Base-by-base conservation (phyloP, 805 yeast genomes). In the Ogataea saltuana region DNA sequence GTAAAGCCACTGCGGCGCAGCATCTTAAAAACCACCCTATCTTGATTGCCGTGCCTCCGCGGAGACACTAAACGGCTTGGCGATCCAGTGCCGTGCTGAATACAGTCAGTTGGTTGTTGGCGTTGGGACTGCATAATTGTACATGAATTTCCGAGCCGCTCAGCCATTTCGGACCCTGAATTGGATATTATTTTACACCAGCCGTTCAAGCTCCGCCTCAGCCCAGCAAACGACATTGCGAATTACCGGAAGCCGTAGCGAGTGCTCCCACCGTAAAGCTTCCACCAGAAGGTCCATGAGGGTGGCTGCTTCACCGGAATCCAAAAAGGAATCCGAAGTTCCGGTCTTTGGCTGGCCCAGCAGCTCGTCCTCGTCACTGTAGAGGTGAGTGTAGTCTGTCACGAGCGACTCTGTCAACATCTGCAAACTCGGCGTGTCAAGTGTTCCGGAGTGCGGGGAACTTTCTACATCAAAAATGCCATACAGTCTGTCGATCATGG, bases 321-420 rank as follows among this genome's bases (percentile, higher is more conserved):
- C 35, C 6, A 20, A 13, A 6, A 6, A 5, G 28, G n/a, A 5
- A 5, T 12, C 16, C 12, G 9, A 13, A 9, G 10, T 21, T 7
- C 16, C 15, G 17, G 12, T 37, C 3, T 41, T 23, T 8, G 26
- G 40, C 7, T n/a, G n/a, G n/a, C 37, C 27, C 31, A 50, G 27
- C 17, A 48, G 17, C 28, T 45, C 52, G 23, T 50, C 48, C 18
- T 51, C 53, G 28, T 47, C 49, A 21, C 32, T 16, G 36, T 54
- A 54, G 4, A 54, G 44, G 13, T 43, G 37, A 1, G 53, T 46
- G 40, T 51, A 51, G 11, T 45, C 42, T 2, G 27, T 37, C 21
- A 45, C 41, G 20, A 49, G 37, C 19, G 45, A 6, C 33, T 33
- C 36, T 5, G 12, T 25, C n/a, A 25, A 10, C 33, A 10, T 29